Percentiles rank a stretch among this genome's conserved stretches.
These are phyloP conservation scores for Coemansia sp. DNA, from an alignment of 192 early-diverging fungal species.

Conservation along the genomic window DNA sequence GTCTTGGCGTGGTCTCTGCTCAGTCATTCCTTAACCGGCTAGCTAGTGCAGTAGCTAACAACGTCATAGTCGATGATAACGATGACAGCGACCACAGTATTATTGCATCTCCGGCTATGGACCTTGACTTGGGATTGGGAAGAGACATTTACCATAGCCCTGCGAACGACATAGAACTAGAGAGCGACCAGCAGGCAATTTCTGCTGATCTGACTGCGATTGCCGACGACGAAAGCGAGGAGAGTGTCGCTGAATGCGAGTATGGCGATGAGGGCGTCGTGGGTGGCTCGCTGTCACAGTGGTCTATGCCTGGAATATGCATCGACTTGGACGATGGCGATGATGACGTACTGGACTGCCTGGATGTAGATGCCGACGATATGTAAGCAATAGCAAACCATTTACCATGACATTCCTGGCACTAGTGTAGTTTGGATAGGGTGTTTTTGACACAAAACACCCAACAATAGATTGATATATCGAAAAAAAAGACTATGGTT, in stretches of 20 bases:
- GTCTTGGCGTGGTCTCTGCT: conserved; percentile 14
- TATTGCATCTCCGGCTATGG: not conserved
- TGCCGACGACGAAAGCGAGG: not conserved
- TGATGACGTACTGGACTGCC: conserved; percentile 37
- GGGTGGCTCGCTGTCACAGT: conserved; percentile 42
- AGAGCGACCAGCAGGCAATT: not conserved
- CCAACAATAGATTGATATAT: not conserved
- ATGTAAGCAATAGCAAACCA: conserved; percentile 17
- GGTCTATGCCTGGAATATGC: conserved; percentile 25
- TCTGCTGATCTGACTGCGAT: not conserved
- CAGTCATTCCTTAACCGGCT: conserved; percentile 42
- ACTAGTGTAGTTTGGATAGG: no score
- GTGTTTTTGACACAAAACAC: no score
- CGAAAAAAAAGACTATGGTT: conserved; percentile 24
- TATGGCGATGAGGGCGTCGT: conserved; percentile 35
- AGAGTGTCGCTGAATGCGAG: conserved; percentile 2
- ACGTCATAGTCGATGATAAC: not conserved
- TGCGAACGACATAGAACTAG: not conserved
- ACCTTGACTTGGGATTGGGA: not conserved
- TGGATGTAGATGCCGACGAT: conserved; percentile 47
- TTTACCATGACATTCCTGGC: no score
- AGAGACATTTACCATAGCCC: not conserved
- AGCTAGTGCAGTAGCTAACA: conserved; percentile 11
- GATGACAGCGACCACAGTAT: not conserved
- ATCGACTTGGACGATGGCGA: conserved; percentile 7